These are phyloP conservation scores for Yarrowia bubula DNA, from an alignment of 805 yeast genomes.

Conservation along the genomic window DNA sequence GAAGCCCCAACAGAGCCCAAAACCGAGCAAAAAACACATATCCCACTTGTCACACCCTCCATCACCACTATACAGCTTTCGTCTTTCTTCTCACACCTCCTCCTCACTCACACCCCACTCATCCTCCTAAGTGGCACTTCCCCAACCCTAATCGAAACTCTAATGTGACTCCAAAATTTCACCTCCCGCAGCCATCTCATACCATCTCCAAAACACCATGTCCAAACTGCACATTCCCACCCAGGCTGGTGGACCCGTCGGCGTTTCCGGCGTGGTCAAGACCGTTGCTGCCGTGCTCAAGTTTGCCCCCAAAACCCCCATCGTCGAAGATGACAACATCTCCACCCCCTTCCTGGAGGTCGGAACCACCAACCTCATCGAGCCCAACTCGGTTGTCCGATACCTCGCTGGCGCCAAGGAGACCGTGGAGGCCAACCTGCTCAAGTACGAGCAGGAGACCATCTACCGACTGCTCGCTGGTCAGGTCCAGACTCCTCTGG, in stretches of 20 bases:
- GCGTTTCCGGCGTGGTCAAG: slow-evolving; percentile 24
- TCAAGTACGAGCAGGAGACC: slow-evolving; percentile 43
- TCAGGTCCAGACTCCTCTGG: slow-evolving; percentile 32
- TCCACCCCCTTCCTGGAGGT: slow-evolving; percentile 10
- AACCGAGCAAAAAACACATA: too few species aligned
- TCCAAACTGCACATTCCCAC: slow-evolving; percentile 24
- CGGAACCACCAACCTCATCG: slow-evolving; percentile 34
- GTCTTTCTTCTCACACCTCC: background rate
- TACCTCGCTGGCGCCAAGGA: slow-evolving; percentile 39
- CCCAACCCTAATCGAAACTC: slow-evolving; percentile 23
- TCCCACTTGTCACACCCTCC: too few species aligned
- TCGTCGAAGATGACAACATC: slow-evolving; percentile 4
- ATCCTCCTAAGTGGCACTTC: background rate
- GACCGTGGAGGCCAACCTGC: slow-evolving; percentile 28
- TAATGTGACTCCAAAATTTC: slow-evolving; percentile 20
- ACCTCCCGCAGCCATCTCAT: background rate
- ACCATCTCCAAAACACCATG: slow-evolving; percentile 7
- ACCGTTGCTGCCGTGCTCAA: slow-evolving; percentile 25
- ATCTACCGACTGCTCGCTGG: slow-evolving; percentile 40
- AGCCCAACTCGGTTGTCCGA: slow-evolving; percentile 54
- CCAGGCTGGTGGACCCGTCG: slow-evolving; percentile 18
- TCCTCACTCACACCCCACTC: background rate
- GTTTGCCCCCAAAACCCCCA: slow-evolving; percentile 7
- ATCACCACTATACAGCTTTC: background rate
- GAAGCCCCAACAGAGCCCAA: too few species aligned